phyloP scores from a whole-genome alignment of 148 eudicot genomes.

The Fagopyrum homotropicum region DNA sequence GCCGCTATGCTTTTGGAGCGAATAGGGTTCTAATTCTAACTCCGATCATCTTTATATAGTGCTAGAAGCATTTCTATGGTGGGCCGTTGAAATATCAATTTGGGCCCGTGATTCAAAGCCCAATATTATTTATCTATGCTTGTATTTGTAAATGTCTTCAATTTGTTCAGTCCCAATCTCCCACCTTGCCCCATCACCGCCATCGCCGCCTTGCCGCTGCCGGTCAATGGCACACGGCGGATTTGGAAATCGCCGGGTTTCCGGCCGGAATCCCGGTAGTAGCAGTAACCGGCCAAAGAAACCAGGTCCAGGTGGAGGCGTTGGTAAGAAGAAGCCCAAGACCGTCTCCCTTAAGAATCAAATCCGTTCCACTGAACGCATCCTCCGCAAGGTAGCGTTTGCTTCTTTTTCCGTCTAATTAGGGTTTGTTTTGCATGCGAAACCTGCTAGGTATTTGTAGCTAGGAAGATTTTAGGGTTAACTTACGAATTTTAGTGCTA shows the following conservation, averaged over 20 bases:
- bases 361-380: conserved; percentile 77
- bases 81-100: neutral
- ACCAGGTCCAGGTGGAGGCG: conserved; percentile 22
- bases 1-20: neutral
- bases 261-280: conserved; percentile 33
- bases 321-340: conserved; percentile 48
- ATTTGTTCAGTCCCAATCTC: neutral
- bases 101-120: neutral
- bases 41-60: neutral
- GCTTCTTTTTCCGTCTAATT: neutral
- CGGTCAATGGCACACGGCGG: conserved; percentile 68
- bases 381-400: conserved; percentile 62
- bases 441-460: neutral
- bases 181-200: neutral
- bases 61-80: neutral
- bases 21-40: neutral
- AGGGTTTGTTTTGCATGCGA: neutral
- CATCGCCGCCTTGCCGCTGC: neutral
- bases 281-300: conserved; percentile 34
- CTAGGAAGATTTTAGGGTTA: neutral
- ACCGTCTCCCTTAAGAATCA: conserved; percentile 72
- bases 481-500: neutral
- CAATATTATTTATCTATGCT: neutral
- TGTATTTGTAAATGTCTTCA: too few species aligned
- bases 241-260: conserved; percentile 52